phyloP scores from a whole-genome alignment of 2,329 filamentous ascomycete genomes.

The Nigrospora sphaerica region DNA sequence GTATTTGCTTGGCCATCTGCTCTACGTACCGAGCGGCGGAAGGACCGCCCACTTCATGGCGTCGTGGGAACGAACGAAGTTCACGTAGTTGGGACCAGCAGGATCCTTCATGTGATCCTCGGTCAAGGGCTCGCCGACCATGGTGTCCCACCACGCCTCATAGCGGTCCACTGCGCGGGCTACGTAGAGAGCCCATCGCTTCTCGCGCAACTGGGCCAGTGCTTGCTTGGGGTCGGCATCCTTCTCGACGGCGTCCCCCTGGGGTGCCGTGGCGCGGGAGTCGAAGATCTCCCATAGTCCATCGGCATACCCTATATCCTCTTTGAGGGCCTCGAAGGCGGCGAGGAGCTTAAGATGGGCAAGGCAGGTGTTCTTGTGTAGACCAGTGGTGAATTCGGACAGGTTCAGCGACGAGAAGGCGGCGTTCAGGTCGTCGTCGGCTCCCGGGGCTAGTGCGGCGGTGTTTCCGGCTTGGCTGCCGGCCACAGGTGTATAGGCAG shows the following conservation, averaged over 20 bases:
- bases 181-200: constrained; percentile 67
- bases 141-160: constrained; percentile 53
- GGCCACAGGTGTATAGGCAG: constrained; percentile 1
- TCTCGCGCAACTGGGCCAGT: constrained; percentile 55
- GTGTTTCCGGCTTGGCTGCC: not conserved
- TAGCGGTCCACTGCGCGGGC: constrained; percentile 63
- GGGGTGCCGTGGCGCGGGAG: constrained; percentile 19
- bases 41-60: constrained; percentile 33
- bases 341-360: constrained; percentile 69
- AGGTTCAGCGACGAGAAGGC: constrained; percentile 32
- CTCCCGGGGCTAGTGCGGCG: constrained; percentile 4
- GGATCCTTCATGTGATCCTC: constrained; percentile 26
- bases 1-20: not conserved
- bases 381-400: constrained; percentile 17
- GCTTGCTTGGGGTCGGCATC: constrained; percentile 24
- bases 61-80: constrained; percentile 23
- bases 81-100: constrained; percentile 15
- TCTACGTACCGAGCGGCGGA: constrained; percentile 48
- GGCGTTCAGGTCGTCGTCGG: constrained; percentile 13
- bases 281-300: constrained; percentile 60
- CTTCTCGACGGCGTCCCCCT: constrained; percentile 7
- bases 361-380: constrained; percentile 52
- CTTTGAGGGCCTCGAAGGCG: constrained; percentile 59
- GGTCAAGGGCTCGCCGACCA: constrained; percentile 21
- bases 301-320: constrained; percentile 58